phyloP scores from a whole-genome alignment of 1,139 yeast genomes.

The Pichia sp. region DNA sequence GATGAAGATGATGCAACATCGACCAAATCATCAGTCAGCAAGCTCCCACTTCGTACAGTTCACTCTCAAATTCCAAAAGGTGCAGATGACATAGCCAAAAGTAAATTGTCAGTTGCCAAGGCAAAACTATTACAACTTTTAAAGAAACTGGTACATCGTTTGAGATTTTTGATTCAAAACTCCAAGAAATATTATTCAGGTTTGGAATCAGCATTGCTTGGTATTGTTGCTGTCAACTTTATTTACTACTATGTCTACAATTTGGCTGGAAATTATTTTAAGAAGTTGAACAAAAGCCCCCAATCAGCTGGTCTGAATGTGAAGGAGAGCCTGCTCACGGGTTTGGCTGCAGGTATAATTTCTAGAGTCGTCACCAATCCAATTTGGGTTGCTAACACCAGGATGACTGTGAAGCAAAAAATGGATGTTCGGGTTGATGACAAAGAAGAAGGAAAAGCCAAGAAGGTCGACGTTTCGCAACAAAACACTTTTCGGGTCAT shows the following conservation, averaged over 20 bases:
- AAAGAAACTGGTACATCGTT: conserved; percentile 5
- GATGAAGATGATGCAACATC: conserved; percentile 1
- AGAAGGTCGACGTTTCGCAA: conserved; percentile 13
- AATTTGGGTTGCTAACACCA: conserved; percentile 90
- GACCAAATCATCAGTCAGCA: conserved; percentile 7
- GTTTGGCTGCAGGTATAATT: conserved; percentile 83
- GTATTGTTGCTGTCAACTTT: conserved; percentile 81
- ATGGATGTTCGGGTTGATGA: conserved; percentile 16
- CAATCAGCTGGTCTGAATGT: conserved; percentile 47
- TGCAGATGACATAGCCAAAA: not conserved
- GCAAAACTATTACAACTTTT: not conserved
- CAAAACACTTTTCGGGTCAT: conserved; percentile 33
- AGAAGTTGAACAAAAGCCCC: conserved; percentile 20
- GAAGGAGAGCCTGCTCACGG: conserved; percentile 68
- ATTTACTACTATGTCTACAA: conserved; percentile 90
- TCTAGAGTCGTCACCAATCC: conserved; percentile 89
- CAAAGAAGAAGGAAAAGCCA: not conserved
- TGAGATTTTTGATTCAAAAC: conserved; percentile 7
- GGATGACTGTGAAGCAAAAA: conserved; percentile 58
- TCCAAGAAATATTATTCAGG: conserved; percentile 59
- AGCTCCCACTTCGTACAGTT: conserved; percentile 6
- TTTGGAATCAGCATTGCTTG: conserved; percentile 80
- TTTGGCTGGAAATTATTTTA: conserved; percentile 29
- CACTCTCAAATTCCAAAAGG: not conserved
- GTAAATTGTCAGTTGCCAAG: not conserved